These are phyloP conservation scores for Amanita polypyramis DNA, from an alignment of 768 basidiomycete species.

Conservation along the genomic window DNA sequence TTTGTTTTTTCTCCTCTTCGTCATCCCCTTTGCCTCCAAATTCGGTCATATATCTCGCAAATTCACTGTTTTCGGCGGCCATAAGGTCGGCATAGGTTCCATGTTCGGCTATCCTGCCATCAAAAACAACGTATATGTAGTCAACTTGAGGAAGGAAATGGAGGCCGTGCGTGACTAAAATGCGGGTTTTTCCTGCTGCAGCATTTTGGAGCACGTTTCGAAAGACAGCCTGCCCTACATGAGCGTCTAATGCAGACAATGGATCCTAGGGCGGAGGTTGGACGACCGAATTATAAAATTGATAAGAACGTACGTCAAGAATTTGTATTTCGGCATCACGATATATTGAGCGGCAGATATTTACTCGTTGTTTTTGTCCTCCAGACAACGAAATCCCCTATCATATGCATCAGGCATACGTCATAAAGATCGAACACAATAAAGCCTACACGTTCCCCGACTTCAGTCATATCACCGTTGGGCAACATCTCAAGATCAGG, in stretches of 20 bases:
- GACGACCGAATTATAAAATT: background rate
- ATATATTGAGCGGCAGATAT: constrained; percentile 83
- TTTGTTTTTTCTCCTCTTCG: constrained; percentile 32
- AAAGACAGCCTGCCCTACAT: constrained; percentile 84
- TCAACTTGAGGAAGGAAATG: constrained; percentile 86
- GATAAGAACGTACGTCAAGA: constrained; percentile 45
- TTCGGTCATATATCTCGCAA: constrained; percentile 63
- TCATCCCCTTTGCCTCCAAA: constrained; percentile 65
- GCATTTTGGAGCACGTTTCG: constrained; percentile 68
- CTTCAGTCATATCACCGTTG: constrained; percentile 74
- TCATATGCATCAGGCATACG: constrained; percentile 8
- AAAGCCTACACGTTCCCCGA: constrained; percentile 50
- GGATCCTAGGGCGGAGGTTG: constrained; percentile 43
- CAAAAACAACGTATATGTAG: constrained; percentile 69
- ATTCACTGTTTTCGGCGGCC: constrained; percentile 42
- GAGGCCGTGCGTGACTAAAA: constrained; percentile 87
- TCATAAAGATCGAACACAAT: background rate
- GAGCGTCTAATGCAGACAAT: constrained; percentile 85
- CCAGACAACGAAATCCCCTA: constrained; percentile 83
- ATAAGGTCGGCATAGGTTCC: constrained; percentile 75
- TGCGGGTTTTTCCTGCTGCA: constrained; percentile 59
- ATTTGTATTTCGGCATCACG: constrained; percentile 79
- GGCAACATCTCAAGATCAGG: constrained; percentile 71
- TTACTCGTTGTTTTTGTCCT: constrained; percentile 70
- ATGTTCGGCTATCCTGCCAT: constrained; percentile 69